Evolutionary conservation across 495 filamentous ascomycete species (phyloP).

Genomic region (Hyaloscypha variabilis): DNA sequence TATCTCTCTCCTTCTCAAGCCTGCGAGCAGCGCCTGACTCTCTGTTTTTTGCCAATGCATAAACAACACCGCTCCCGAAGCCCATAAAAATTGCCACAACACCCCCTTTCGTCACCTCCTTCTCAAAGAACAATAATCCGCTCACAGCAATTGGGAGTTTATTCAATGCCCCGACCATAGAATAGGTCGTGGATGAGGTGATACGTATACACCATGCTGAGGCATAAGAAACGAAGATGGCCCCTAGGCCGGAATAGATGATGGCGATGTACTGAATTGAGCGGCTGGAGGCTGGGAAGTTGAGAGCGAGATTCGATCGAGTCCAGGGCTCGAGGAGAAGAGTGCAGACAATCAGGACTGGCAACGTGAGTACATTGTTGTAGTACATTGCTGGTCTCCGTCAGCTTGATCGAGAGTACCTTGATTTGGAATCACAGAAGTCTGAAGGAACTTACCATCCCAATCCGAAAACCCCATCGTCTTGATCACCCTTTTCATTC

Average conservation of each 20-base stretch:
- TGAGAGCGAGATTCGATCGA: slow-evolving; percentile 73
- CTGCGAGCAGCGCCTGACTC: too few species aligned
- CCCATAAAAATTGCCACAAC: slow-evolving; percentile 85
- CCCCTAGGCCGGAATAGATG: not conserved
- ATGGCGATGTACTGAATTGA: too few species aligned
- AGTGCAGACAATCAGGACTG: slow-evolving; percentile 81
- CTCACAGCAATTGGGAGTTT: slow-evolving; percentile 93
- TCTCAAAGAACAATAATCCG: slow-evolving; percentile 90
- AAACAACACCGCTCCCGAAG: slow-evolving; percentile 87
- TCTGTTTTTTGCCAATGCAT: slow-evolving; percentile 37
- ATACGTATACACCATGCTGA: slow-evolving; percentile 96
- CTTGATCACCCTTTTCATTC: slow-evolving; percentile 98
- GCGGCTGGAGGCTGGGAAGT: slow-evolving; percentile 93
- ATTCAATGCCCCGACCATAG: slow-evolving; percentile 94
- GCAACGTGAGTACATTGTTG: slow-evolving; percentile 97
- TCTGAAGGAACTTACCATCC: slow-evolving; percentile 83
- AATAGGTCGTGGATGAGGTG: slow-evolving; percentile 92
- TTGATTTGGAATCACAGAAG: slow-evolving; percentile 39
- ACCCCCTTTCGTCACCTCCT: slow-evolving; percentile 83
- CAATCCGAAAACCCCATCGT: slow-evolving; percentile 99
- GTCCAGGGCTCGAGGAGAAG: slow-evolving; percentile 92
- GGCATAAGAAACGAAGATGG: slow-evolving; percentile 49
- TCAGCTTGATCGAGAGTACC: not conserved
- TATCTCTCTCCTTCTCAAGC: too few species aligned
- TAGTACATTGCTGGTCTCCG: slow-evolving; percentile 87